Evolutionary conservation across 1,139 yeast species (phyloP).

Genomic region (Yamadazyma trypodendri): DNA sequence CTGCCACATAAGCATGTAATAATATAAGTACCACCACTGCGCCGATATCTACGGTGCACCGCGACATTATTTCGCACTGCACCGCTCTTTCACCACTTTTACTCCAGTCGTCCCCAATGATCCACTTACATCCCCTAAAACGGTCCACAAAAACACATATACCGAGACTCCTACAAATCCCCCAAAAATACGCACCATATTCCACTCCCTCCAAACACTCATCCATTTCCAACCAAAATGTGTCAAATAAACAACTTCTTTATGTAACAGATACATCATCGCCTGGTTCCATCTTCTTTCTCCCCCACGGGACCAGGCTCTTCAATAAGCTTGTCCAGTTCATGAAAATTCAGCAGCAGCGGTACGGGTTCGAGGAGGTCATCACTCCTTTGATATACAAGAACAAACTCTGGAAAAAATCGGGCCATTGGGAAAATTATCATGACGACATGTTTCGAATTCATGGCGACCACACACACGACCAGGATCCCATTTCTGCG

Average conservation of each 20-base stretch:
- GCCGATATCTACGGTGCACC: too few relatives aligned
- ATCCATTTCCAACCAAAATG: slow-evolving; percentile 1
- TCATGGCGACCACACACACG: slow-evolving; percentile 21
- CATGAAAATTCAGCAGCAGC: slow-evolving; percentile 81
- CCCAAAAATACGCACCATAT: too few relatives aligned
- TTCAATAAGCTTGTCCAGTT: slow-evolving; percentile 76
- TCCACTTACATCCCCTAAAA: too few relatives aligned
- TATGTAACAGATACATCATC: slow-evolving; percentile 76
- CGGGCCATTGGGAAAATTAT: slow-evolving; percentile 97
- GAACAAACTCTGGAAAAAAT: slow-evolving; percentile 79
- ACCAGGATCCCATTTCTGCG: too few relatives aligned
- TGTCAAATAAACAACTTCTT: slow-evolving; percentile 55
- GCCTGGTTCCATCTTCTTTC: slow-evolving; percentile 86
- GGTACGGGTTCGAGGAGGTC: slow-evolving; percentile 88
- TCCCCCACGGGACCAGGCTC: slow-evolving; percentile 88
- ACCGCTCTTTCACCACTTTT: too few relatives aligned
- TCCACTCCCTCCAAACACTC: not conserved
- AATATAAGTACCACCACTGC: too few relatives aligned
- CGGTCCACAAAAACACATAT: too few relatives aligned
- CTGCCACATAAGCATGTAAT: too few relatives aligned
- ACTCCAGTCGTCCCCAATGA: too few relatives aligned
- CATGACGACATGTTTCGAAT: slow-evolving; percentile 93
- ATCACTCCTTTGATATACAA: slow-evolving; percentile 90
- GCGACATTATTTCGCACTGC: too few relatives aligned
- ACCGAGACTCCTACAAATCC: not conserved